Conservation (phyloP, 495 filamentous ascomycete genomes). For the Massariosphaeria phaeospora region DNA sequence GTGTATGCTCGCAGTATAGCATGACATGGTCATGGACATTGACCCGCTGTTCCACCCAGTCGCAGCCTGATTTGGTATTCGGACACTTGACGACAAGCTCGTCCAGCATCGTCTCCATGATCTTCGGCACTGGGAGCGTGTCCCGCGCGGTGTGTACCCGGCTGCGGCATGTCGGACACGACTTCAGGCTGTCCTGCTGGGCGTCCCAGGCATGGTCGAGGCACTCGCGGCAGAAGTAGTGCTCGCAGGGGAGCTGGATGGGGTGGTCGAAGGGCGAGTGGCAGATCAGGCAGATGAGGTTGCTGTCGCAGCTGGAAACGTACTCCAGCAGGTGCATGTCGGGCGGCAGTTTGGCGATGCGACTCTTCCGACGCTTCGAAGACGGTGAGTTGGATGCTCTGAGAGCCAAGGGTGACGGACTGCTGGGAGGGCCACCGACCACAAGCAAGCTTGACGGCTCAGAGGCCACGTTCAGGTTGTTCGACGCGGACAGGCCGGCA, state of each 20-base stretch:
- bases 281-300: slow-evolving; percentile 80
- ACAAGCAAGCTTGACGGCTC: slow-evolving; percentile 25
- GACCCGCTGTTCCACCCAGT: slow-evolving; percentile 55
- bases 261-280: slow-evolving; percentile 68
- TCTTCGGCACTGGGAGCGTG: slow-evolving; percentile 43
- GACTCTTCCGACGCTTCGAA: slow-evolving; percentile 28
- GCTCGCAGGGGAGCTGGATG: slow-evolving; percentile 62
- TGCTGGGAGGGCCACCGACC: slow-evolving; percentile 32
- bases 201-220: slow-evolving; percentile 44
- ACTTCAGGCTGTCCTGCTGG: slow-evolving; percentile 19
- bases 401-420: slow-evolving; percentile 29
- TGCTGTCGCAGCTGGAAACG: slow-evolving; percentile 59
- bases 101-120: slow-evolving; percentile 65
- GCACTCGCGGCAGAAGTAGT: slow-evolving; percentile 65
- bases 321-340: slow-evolving; percentile 70
- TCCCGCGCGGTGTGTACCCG: slow-evolving; percentile 21
- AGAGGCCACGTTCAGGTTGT: slow-evolving; percentile 8
- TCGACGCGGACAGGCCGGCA: slow-evolving; percentile 2
- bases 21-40: slow-evolving; percentile 69
- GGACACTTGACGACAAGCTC: slow-evolving; percentile 72
- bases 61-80: slow-evolving; percentile 57
- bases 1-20: slow-evolving; percentile 65
- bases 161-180: slow-evolving; percentile 42
- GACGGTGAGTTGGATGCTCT: slow-evolving; percentile 32
- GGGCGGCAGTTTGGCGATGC: slow-evolving; percentile 33